A percentile compares a stretch with the other conserved stretches of the same genome.
Evolutionary conservation across 257 asterid genomes (phyloP).

Genomic region (Capsicum rhomboideum): DNA sequence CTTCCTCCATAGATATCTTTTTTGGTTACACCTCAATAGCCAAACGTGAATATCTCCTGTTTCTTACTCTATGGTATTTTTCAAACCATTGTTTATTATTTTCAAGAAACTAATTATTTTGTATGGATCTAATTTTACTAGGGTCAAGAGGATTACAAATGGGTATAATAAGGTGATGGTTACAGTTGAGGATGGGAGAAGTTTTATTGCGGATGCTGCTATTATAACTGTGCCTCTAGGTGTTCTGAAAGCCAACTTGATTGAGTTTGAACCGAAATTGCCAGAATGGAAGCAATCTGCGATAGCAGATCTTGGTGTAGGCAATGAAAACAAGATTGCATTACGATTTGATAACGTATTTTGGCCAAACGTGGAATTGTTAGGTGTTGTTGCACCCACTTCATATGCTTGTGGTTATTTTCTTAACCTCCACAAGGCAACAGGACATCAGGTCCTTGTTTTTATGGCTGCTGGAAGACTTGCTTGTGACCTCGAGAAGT

Average conservation of each 20-base stretch:
- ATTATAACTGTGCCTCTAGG: slow-evolving; percentile 92
- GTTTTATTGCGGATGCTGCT: slow-evolving; percentile 79
- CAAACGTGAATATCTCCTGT: background rate
- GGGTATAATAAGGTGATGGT: slow-evolving; percentile 68
- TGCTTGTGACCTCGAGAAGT: slow-evolving; percentile 85
- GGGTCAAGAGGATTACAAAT: slow-evolving; percentile 61
- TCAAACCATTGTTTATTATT: background rate
- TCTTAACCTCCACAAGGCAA: slow-evolving; percentile 95
- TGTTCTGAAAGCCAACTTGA: slow-evolving; percentile 67
- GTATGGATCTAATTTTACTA: slow-evolving; percentile 6
- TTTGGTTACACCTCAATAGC: background rate
- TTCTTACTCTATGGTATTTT: background rate
- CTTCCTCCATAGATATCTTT: background rate
- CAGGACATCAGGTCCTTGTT: slow-evolving; percentile 83
- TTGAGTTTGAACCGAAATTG: slow-evolving; percentile 74
- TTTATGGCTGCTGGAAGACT: slow-evolving; percentile 98
- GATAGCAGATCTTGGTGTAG: slow-evolving; percentile 86
- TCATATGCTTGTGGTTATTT: slow-evolving; percentile 91
- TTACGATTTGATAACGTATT: slow-evolving; percentile 63
- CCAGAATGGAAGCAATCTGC: slow-evolving; percentile 95
- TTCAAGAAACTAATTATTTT: background rate
- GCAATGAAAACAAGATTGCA: slow-evolving; percentile 91
- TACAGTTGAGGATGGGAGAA: slow-evolving; percentile 66
- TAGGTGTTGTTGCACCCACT: slow-evolving; percentile 80
- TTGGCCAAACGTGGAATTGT: slow-evolving; percentile 91